Base-by-base conservation (phyloP, 192 early-diverging fungal species). In the Backusella luteola region DNA sequence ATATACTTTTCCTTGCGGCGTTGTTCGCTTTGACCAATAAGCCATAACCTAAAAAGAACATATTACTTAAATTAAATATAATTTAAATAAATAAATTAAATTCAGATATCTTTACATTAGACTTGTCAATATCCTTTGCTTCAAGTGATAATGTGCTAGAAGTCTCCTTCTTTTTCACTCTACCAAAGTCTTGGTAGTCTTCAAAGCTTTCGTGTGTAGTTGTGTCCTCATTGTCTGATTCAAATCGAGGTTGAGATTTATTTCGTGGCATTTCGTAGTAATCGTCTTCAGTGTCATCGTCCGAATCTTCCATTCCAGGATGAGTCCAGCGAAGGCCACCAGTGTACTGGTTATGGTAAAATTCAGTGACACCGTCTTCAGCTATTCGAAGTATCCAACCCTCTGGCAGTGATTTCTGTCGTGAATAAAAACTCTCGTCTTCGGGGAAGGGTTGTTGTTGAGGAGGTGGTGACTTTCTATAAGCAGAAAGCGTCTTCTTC, bases 1-100 rank as follows among this genome's bases (percentile, higher is more conserved):
- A 67, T 90, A 91, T 4, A 73, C 15, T n/a, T 83, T 71, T 12
- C 90, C 86, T 76, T 91, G 88, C 0, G 80, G 76, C 4, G 86
- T 84, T 21, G 66, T 32, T 49, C 87, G 87, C 49, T 85, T 77
- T 2, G 85, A 85, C 90, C 90, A 91, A 67, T 88, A 82, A 35
- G 76, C 75, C 39, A 89, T 84, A 39, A 89, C 38, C 56, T 82
- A 39, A 35, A 44, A 44, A 2, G 14, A 34, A 63, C 59, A 76
- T 9, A 75, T 12, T 63, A 0, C 39, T 29, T 29, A 63, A 63
- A 63, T 63, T 63, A 63, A 63, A 63, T 59, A 11, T 14, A 59
- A 59, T 59, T 26, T 59, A 59, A 59, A 26, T 29, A 63, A 63
- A 63, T 26, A 63, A 63, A 63, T 26, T 63, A 63, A 29, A 26